Evolutionary conservation across 2,329 filamentous ascomycete genomes (phyloP).

Genomic region (Lecanosticta acicola): DNA sequence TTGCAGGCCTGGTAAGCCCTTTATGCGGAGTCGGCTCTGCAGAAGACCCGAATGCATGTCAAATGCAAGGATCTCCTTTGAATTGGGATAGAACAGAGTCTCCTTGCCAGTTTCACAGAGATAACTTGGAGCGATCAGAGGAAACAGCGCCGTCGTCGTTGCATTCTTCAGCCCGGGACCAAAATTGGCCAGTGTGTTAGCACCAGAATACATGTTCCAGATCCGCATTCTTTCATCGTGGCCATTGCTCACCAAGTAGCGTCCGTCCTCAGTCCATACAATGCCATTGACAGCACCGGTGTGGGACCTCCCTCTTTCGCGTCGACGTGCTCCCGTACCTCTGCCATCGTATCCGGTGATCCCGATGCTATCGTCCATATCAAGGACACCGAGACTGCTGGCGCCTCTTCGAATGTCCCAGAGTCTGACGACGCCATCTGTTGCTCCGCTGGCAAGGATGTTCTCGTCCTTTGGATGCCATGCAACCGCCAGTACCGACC

Average conservation of each 20-base stretch:
- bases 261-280: conserved; percentile 75
- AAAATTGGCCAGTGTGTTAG: conserved; percentile 84
- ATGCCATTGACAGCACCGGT: conserved; percentile 77
- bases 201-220: conserved; percentile 75
- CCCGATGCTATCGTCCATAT: conserved; percentile 77
- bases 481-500: conserved; percentile 54
- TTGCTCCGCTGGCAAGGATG: conserved; percentile 75
- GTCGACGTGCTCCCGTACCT: conserved; percentile 40
- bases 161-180: conserved; percentile 73
- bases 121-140: conserved; percentile 54
- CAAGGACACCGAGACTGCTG: conserved; percentile 68
- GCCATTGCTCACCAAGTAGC: conserved; percentile 70
- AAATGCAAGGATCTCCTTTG: conserved; percentile 67
- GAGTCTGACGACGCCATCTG: conserved; percentile 74
- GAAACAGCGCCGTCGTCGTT: conserved; percentile 36
- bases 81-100: conserved; percentile 73
- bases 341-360: conserved; percentile 46
- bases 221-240: conserved; percentile 81
- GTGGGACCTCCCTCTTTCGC: conserved; percentile 56
- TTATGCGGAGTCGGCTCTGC: conserved; percentile 64
- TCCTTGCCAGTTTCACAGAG: conserved; percentile 55
- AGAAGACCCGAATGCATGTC: conserved; percentile 72
- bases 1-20: conserved; percentile 34
- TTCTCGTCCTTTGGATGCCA: conserved; percentile 82
- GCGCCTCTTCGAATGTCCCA: conserved; percentile 84